A percentile compares a stretch with the other conserved stretches of the same genome.
These are phyloP conservation scores for Phyllosticta citriasiana DNA, from an alignment of 2,329 filamentous ascomycete species.

Conservation along the genomic window DNA sequence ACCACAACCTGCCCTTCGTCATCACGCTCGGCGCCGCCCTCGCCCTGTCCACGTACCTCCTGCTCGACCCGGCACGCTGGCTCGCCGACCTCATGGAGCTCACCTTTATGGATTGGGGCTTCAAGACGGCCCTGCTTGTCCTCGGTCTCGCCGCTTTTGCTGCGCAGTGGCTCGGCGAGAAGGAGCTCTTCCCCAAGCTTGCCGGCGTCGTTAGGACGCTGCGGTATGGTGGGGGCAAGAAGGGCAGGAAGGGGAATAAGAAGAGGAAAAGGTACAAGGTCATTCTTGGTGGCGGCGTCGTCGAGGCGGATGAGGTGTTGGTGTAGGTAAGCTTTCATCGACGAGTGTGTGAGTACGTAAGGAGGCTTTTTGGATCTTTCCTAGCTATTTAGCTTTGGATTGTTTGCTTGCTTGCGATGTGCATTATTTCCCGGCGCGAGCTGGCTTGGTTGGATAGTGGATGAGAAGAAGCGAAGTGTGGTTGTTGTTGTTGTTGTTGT, in stretches of 20 bases:
- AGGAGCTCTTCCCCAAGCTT: slow-evolving; percentile 56
- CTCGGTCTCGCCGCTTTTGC: slow-evolving; percentile 61
- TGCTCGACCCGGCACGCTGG: slow-evolving; percentile 61
- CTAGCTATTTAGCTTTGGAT: not conserved
- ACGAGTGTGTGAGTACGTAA: not conserved
- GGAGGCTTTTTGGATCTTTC: not conserved
- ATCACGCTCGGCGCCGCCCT: slow-evolving; percentile 59
- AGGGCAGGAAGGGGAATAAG: slow-evolving; percentile 49
- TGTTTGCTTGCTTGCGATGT: not conserved
- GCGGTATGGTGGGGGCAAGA: slow-evolving; percentile 42
- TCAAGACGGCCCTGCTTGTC: slow-evolving; percentile 60
- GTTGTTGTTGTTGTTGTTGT: too few relatives aligned
- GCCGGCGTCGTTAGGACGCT: slow-evolving; percentile 56
- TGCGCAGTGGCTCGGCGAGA: slow-evolving; percentile 62
- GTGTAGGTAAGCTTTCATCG: not conserved
- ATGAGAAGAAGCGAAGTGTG: too few relatives aligned
- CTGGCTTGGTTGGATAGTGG: not conserved
- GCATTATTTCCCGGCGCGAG: too few relatives aligned
- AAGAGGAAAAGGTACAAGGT: slow-evolving; percentile 82
- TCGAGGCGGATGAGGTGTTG: not conserved
- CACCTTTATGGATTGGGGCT: slow-evolving; percentile 62
- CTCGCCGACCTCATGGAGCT: slow-evolving; percentile 73
- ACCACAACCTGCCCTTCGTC: slow-evolving; percentile 48
- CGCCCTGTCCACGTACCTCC: slow-evolving; percentile 65
- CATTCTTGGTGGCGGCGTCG: slow-evolving; percentile 34